Conservation (phyloP, 2,329 filamentous ascomycete species). For the Trichoderma cornu-damae region DNA sequence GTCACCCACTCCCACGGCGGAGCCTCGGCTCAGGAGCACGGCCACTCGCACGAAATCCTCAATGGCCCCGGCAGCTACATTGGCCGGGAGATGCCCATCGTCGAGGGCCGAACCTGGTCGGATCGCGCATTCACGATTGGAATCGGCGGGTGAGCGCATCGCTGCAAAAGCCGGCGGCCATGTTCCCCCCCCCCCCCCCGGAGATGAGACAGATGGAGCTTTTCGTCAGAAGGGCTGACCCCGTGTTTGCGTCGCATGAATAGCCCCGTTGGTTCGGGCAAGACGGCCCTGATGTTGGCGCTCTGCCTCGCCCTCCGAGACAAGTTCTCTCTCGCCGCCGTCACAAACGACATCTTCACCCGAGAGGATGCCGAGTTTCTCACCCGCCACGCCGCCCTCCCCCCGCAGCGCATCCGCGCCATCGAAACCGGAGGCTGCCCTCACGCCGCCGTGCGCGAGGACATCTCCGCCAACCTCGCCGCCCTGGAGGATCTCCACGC, state of each 20-base stretch:
- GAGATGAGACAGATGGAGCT: too few relatives aligned
- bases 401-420: slow-evolving; percentile 77
- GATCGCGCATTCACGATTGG: slow-evolving; percentile 92
- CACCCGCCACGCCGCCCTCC: slow-evolving; percentile 76
- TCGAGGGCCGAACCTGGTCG: slow-evolving; percentile 80
- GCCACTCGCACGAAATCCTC: slow-evolving; percentile 93
- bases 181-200: too few relatives aligned
- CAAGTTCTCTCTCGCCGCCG: slow-evolving; percentile 81
- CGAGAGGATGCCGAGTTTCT: slow-evolving; percentile 98
- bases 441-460: slow-evolving; percentile 94
- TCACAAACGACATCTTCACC: slow-evolving; percentile 99
- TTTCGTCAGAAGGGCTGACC: too few relatives aligned
- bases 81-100: slow-evolving; percentile 86
- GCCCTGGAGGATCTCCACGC: slow-evolving; percentile 84
- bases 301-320: slow-evolving; percentile 80
- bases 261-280: slow-evolving; percentile 92
- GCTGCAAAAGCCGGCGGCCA: too few relatives aligned
- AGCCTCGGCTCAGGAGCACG: slow-evolving; percentile 64
- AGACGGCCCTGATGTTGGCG: slow-evolving; percentile 93
- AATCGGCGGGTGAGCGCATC: slow-evolving; percentile 76
- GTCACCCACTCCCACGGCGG: slow-evolving; percentile 57
- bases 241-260: too few relatives aligned
- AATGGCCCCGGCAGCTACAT: slow-evolving; percentile 88
- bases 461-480: slow-evolving; percentile 89
- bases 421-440: slow-evolving; percentile 98